These are phyloP conservation scores for Ceratocystis destructans DNA, from an alignment of 2,329 filamentous ascomycete genomes.

Conservation along the genomic window DNA sequence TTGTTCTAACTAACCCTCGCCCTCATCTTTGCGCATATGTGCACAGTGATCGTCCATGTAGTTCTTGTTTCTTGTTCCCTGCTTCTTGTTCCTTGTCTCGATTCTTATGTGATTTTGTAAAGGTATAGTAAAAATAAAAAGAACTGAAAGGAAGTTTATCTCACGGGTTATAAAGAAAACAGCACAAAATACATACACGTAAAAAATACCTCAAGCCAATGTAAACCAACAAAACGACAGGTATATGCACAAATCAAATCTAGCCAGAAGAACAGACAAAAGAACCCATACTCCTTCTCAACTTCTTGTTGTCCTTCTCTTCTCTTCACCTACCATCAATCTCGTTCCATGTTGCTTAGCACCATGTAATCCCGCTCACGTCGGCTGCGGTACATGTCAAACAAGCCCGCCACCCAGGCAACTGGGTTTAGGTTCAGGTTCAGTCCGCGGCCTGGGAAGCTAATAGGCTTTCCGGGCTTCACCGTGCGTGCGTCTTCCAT, in stretches of 20 bases:
- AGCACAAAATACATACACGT: neutral
- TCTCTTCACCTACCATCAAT: constrained; percentile 7
- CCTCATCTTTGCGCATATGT: neutral
- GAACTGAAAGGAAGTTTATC: neutral
- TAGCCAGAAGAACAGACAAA: neutral
- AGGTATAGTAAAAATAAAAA: neutral
- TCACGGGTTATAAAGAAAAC: neutral
- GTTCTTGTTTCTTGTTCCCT: neutral
- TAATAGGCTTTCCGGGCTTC: constrained; percentile 34
- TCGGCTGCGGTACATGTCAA: neutral
- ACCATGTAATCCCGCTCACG: constrained; percentile 41
- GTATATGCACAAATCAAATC: neutral
- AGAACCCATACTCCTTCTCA: neutral
- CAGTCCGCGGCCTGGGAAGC: constrained; percentile 29
- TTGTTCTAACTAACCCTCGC: neutral
- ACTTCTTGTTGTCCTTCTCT: neutral
- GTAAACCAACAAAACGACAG: neutral
- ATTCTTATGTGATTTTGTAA: too few relatives aligned
- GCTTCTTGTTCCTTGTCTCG: neutral
- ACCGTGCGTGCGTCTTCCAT: constrained; percentile 60
- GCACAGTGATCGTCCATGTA: neutral
- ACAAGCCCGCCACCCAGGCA: constrained; percentile 7
- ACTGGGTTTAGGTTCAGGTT: constrained; percentile 4
- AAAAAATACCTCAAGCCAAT: neutral
- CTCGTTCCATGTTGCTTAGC: constrained; percentile 37